Conservation (phyloP, 345 rosid species). For the Microcos paniculata region DNA sequence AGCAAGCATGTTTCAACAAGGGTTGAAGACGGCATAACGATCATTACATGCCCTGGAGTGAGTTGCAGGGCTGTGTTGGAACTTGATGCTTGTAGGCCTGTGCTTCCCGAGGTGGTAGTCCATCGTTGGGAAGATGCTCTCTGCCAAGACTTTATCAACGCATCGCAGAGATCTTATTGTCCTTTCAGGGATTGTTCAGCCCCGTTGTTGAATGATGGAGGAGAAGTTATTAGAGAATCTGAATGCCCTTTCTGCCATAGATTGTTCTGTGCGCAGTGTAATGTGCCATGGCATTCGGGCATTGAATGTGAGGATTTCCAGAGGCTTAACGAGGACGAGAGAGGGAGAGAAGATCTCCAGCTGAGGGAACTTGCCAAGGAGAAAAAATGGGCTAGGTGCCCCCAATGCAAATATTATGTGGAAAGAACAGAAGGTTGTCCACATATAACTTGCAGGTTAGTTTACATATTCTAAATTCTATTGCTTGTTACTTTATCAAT, state of each 20-base stretch:
- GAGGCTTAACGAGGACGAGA: slow-evolving; percentile 39
- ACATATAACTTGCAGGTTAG: slow-evolving; percentile 50
- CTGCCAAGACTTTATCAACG: slow-evolving; percentile 41
- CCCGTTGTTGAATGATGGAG: slow-evolving; percentile 41
- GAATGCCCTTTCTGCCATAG: slow-evolving; percentile 72
- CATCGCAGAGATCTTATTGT: slow-evolving; percentile 47
- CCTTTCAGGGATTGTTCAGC: slow-evolving; percentile 76
- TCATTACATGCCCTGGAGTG: slow-evolving; percentile 54
- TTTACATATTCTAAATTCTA: neutral
- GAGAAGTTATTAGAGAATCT: slow-evolving; percentile 37
- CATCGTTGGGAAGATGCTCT: slow-evolving; percentile 55
- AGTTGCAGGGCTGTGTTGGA: slow-evolving; percentile 43
- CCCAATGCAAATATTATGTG: slow-evolving; percentile 40
- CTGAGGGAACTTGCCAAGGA: slow-evolving; percentile 37
- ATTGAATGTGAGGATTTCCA: slow-evolving; percentile 33
- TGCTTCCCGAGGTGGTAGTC: slow-evolving; percentile 44
- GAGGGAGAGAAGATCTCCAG: slow-evolving; percentile 40
- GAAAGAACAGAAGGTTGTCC: slow-evolving; percentile 43
- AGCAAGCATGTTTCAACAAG: slow-evolving; percentile 45
- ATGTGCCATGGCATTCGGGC: slow-evolving; percentile 46
- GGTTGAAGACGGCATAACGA: slow-evolving; percentile 24
- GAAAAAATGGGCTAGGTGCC: slow-evolving; percentile 50
- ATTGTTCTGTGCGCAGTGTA: slow-evolving; percentile 45
- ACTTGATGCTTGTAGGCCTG: slow-evolving; percentile 38
- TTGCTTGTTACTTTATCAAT: neutral